Evolutionary conservation across 1,284 basidiomycete species (phyloP).

Genomic region (Kwoniella shivajii): DNA sequence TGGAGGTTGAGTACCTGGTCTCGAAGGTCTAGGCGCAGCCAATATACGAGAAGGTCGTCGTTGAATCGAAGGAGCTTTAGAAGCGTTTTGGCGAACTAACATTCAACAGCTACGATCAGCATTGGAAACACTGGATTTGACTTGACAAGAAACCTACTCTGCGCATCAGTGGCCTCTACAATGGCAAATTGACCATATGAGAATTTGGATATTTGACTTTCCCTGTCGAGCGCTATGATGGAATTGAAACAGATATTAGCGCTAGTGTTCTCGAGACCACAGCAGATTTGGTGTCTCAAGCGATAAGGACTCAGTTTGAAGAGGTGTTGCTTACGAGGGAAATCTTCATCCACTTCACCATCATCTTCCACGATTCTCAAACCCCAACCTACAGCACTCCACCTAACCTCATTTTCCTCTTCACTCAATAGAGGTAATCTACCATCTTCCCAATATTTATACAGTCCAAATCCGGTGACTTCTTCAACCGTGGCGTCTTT

Average conservation of each 20-base stretch:
- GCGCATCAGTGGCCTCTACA: constrained; percentile 67
- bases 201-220: constrained; percentile 82
- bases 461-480: constrained; percentile 89
- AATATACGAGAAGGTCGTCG: constrained; percentile 48
- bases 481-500: constrained; percentile 93
- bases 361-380: constrained; percentile 94
- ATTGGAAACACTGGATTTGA: background rate
- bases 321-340: constrained; percentile 69
- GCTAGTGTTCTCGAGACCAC: background rate
- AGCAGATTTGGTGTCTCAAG: background rate
- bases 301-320: too few species aligned
- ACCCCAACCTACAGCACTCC: constrained; percentile 88
- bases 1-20: constrained; percentile 14
- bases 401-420: constrained; percentile 58
- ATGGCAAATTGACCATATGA: constrained; percentile 90
- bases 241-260: background rate
- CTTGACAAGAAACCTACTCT: constrained; percentile 62
- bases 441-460: constrained; percentile 85
- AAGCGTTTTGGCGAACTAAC: constrained; percentile 78
- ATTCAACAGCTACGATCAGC: background rate
- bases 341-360: constrained; percentile 98
- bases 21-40: constrained; percentile 17
- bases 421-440: constrained; percentile 75
- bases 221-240: constrained; percentile 82
- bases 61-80: constrained; percentile 59